These are phyloP conservation scores for Vanderwaltozyma yarrowii DNA, from an alignment of 805 yeast genomes.

Conservation along the genomic window DNA sequence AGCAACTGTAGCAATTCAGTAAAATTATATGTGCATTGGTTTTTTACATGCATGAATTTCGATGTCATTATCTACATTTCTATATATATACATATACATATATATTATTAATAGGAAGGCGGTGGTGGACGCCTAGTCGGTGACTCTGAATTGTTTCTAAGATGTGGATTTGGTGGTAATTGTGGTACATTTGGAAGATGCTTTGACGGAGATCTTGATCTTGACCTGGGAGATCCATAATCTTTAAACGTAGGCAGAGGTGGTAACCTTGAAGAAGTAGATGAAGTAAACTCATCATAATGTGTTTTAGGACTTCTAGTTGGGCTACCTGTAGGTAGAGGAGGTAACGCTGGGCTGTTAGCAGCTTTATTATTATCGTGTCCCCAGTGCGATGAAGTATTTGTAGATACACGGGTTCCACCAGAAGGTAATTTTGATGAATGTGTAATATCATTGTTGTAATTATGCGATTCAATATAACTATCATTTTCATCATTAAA, in stretches of 20 bases:
- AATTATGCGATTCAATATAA: neutral
- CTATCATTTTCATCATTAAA: constrained; percentile 10
- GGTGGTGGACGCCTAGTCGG: constrained; percentile 21
- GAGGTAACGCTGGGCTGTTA: constrained; percentile 17
- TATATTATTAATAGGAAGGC: neutral
- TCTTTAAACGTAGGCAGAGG: constrained; percentile 6
- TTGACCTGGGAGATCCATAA: neutral
- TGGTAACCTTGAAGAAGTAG: constrained; percentile 12
- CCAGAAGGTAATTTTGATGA: neutral
- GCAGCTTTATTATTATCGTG: neutral
- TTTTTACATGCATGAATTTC: too few species aligned
- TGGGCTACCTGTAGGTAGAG: neutral
- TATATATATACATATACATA: too few species aligned
- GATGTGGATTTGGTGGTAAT: constrained; percentile 6
- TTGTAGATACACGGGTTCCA: constrained; percentile 2
- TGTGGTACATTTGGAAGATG: constrained; percentile 6
- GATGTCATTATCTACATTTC: too few species aligned
- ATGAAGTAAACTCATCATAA: neutral
- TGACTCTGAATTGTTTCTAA: constrained; percentile 6
- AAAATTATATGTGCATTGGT: too few species aligned
- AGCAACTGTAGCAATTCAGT: too few species aligned
- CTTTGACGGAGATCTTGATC: constrained; percentile 1
- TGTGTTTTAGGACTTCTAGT: neutral
- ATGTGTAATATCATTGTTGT: neutral
- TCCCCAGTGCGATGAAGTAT: neutral